Percentiles rank a stretch among this genome's conserved stretches.
These are phyloP conservation scores for Trichomonascus vanleenenianus DNA, from an alignment of 805 yeast genomes.

Conservation along the genomic window DNA sequence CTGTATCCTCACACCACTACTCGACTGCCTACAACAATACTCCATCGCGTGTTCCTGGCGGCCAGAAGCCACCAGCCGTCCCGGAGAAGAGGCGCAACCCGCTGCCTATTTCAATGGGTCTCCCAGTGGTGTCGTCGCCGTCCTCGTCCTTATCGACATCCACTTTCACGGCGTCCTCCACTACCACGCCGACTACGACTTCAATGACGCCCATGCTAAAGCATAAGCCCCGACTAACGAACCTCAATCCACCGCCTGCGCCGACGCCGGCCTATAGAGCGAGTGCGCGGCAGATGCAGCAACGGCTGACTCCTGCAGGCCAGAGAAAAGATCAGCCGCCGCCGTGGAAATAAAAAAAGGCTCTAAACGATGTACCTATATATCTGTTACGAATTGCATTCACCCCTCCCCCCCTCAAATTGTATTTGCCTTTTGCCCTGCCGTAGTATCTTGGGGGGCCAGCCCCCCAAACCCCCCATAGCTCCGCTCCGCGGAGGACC, in stretches of 20 bases:
- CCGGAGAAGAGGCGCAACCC: too few species aligned
- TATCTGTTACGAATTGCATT: background rate
- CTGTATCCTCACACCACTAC: too few species aligned
- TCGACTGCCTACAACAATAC: too few species aligned
- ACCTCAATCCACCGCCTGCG: background rate
- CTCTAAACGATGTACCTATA: background rate
- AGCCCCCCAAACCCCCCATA: too few species aligned
- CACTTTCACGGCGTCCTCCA: background rate
- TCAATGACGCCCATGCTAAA: background rate
- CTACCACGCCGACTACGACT: slow-evolving; percentile 1
- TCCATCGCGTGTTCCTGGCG: too few species aligned
- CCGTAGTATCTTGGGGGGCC: too few species aligned
- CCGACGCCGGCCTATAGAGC: slow-evolving; percentile 3
- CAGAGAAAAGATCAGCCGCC: background rate
- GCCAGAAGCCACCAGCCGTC: too few species aligned
- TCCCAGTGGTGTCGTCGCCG: background rate
- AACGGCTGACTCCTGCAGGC: slow-evolving; percentile 5
- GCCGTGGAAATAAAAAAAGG: too few species aligned
- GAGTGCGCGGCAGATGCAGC: slow-evolving; percentile 14
- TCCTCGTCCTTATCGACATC: background rate
- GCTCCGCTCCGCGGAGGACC: too few species aligned
- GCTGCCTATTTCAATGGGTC: background rate
- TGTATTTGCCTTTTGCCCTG: too few species aligned
- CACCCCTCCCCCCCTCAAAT: too few species aligned
- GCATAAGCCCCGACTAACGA: background rate